Evolutionary conservation across 1,284 basidiomycete species (phyloP).

Genomic region (Rhodotorula sp.): DNA sequence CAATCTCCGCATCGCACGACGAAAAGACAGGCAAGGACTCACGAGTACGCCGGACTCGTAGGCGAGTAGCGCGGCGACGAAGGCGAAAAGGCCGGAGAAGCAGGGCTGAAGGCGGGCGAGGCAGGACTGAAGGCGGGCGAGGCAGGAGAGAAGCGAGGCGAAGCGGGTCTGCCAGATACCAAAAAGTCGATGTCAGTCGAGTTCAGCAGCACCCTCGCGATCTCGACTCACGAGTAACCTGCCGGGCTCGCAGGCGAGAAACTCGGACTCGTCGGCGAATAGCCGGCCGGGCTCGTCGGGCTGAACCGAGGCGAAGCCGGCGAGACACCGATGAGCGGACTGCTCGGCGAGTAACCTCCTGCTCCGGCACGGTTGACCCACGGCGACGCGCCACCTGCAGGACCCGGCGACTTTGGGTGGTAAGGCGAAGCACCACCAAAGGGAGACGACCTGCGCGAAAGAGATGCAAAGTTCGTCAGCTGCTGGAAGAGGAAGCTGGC

Average conservation of each 20-base stretch:
- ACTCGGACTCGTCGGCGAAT: constrained; percentile 72
- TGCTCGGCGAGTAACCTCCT: constrained; percentile 61
- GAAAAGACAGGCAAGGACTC: not conserved
- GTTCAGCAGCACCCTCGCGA: not conserved
- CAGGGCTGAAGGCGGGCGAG: constrained; percentile 17
- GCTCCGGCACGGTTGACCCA: constrained; percentile 52
- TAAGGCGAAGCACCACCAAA: constrained; percentile 26
- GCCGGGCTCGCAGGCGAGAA: constrained; percentile 8
- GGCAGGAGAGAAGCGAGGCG: constrained; percentile 44
- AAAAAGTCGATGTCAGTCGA: not conserved
- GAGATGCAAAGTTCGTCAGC: not conserved
- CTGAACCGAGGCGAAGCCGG: constrained; percentile 25
- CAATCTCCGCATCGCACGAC: not conserved
- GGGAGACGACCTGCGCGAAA: constrained; percentile 10
- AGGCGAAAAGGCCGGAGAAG: constrained; percentile 24
- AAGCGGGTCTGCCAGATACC: constrained; percentile 8
- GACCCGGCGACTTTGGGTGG: constrained; percentile 29
- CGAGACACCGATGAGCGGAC: constrained; percentile 46
- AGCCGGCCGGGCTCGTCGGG: constrained; percentile 50
- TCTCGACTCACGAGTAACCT: not conserved
- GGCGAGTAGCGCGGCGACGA: constrained; percentile 25
- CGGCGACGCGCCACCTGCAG: constrained; percentile 45
- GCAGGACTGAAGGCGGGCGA: constrained; percentile 44
- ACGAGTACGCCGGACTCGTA: constrained; percentile 8
- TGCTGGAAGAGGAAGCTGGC: no score